A percentile compares a stretch with the other conserved stretches of the same genome.
phyloP scores from a whole-genome alignment of 176 grass and related monocot species.

The Eragrostis nindensis region DNA sequence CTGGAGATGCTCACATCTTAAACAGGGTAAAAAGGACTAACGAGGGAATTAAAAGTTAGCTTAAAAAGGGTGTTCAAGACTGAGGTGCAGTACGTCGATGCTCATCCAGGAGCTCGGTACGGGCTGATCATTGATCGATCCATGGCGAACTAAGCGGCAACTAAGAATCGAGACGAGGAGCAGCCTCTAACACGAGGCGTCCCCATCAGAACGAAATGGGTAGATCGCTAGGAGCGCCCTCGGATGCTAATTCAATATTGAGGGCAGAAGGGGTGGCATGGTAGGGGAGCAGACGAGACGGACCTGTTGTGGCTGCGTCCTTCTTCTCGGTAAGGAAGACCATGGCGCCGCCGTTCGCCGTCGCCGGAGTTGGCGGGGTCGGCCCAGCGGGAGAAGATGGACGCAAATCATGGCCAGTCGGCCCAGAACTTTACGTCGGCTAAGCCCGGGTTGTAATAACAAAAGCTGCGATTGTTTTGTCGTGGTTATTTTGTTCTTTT shows the following conservation, averaged over 20 bases:
- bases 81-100: neutral
- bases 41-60: no score
- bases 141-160: neutral
- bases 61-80: neutral
- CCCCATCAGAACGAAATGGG: neutral
- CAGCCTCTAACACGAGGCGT: neutral
- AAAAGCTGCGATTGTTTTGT: neutral
- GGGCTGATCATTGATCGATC: neutral
- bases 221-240: neutral
- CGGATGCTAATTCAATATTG: neutral
- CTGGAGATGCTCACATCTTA: no score
- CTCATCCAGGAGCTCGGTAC: neutral
- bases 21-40: no score
- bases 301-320: neutral
- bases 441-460: neutral
- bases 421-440: neutral
- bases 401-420: neutral
- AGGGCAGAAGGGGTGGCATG: neutral
- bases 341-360: conserved; percentile 16
- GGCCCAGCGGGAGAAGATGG: no score
- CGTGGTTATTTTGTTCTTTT: neutral
- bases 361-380: neutral
- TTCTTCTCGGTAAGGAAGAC: neutral
- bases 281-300: neutral
- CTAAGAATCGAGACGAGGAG: neutral